Base-by-base conservation (phyloP, 192 early-diverging fungal species). In the Chytriomyces hyalinus region DNA sequence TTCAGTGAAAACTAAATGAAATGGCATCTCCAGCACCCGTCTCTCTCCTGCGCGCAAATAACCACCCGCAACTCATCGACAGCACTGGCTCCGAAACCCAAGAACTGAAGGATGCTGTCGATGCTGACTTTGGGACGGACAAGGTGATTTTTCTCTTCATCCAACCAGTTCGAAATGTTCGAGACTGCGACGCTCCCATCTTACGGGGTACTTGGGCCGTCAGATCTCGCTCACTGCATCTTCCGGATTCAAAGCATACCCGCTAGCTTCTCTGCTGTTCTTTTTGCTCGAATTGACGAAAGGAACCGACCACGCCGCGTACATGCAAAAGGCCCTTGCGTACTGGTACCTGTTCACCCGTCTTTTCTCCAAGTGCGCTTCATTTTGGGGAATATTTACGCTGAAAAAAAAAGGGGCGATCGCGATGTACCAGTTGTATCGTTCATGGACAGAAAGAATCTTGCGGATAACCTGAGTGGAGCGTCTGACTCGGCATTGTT, bases 401-500 rank as follows among this genome's bases (percentile, higher is more conserved):
- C 1, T 71, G 6, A 13, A 28, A 0, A 24, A 28, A 57, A 46
- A 20, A 73, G 88, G 62, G 86, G 85, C 57, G 80, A 83, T 6
- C 83, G 87, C 67, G 88, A 86, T 5, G 83, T 91, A 48, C 88
- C 86, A 28, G 87, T 88, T 20, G 89, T 97, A 44, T 91, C 90
- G 0, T 92, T 94, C 76, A 82, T 92, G 53, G 94, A 96, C 80
- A 85, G 92, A 61, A 83, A 81, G 63, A 82, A 89, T 15, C 83
- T 95, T 26, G 76, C 93, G 15, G 92, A 92, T 64, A 93, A 93
- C 65, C 77, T 97, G 59, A 93, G 90, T 0, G 92, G 79, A 20
- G 76, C 87, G 20, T 59, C 62, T 5, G 71, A 78, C 36, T 28
- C 64, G 59, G 49, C 36, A 24, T 9, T 43, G 26, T 72, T 48